Evolutionary conservation across 176 grass and related monocot species (phyloP), one percentile per base, ranked within the genome.

Genomic region (Oryza brachyantha): DNA sequence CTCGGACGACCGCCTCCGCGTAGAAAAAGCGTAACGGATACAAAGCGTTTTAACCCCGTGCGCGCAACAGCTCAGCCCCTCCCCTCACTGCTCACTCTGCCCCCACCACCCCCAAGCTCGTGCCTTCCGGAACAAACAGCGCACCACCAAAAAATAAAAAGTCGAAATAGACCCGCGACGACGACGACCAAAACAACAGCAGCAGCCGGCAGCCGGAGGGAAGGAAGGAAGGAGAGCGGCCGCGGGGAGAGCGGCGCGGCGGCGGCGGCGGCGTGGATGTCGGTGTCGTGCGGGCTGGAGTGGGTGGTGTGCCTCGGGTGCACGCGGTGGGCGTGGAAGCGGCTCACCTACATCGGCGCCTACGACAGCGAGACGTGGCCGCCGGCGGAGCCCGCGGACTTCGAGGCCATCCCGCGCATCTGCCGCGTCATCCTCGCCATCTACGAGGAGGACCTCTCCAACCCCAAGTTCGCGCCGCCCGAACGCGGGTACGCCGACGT

Each of bases 291-390:
- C 88, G 96, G 96, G 46, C 64, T 99, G 48, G 96, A 96, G 78
- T 99, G 92, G 34, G 90, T 99, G 84, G 85, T 96, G 42, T 99
- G 86, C 81, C 43, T 93, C 43, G 96, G 96, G 1, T 99, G 85
- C 86, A 46, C 90, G 29, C 86, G 96, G 3, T 99, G 96, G 96
- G 86, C 88, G 36, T 96, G 92, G 90, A 99, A 96, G 90, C 92
- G 92, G 11, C 68, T 88, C 67, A 88, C 96, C 80, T 96, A 96
- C 90, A 87, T 99, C 74, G 96, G 96, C 57, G 86, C 84, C n/a
- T 99, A 99, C 90, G 96, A 99, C 92, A 99, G 96, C 79, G 96
- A 99, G 92, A 72, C 88, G 26, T 99, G 92, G 96, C 92, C 90
- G 10, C 24, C 79, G 59, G 96, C 92, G 55, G 21, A 78, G 7